A percentile compares a stretch with the other conserved stretches of the same genome.
Evolutionary conservation across 768 basidiomycete species (phyloP).

Genomic region (Megacollybia marginata): DNA sequence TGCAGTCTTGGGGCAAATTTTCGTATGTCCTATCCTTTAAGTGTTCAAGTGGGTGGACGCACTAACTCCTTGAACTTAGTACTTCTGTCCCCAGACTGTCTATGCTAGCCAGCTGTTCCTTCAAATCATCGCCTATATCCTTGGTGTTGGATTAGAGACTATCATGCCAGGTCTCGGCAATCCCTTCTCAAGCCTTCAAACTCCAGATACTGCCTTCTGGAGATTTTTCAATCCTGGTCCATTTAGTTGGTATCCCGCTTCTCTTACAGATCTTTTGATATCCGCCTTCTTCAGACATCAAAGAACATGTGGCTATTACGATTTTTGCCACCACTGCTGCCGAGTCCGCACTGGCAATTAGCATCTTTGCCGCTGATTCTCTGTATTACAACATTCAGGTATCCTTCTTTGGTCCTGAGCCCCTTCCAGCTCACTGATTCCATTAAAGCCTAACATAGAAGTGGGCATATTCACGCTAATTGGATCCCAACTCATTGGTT

Average conservation of each 20-base stretch:
- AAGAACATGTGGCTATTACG: slow-evolving; percentile 57
- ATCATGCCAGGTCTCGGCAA: slow-evolving; percentile 29
- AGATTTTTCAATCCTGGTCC: slow-evolving; percentile 56
- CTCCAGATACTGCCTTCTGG: slow-evolving; percentile 33
- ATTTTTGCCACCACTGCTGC: slow-evolving; percentile 57
- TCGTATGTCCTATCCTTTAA: slow-evolving; percentile 16
- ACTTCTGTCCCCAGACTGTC: slow-evolving; percentile 42
- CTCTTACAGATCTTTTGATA: neutral
- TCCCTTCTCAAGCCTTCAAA: slow-evolving; percentile 17
- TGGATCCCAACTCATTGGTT: slow-evolving; percentile 19
- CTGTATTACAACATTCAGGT: slow-evolving; percentile 27
- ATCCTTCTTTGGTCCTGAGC: slow-evolving; percentile 19
- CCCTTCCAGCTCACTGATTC: neutral
- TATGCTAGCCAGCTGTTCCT: slow-evolving; percentile 42
- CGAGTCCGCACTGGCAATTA: slow-evolving; percentile 49
- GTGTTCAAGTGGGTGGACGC: neutral
- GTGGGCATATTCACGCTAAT: slow-evolving; percentile 25
- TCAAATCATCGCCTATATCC: slow-evolving; percentile 43
- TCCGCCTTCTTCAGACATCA: slow-evolving; percentile 26
- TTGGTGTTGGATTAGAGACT: slow-evolving; percentile 38
- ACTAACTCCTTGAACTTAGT: slow-evolving; percentile 19
- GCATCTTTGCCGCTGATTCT: slow-evolving; percentile 51
- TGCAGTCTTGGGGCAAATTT: slow-evolving; percentile 30
- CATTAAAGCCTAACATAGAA: slow-evolving; percentile 24
- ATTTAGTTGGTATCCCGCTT: slow-evolving; percentile 39